Evolutionary conservation across 306 rosid species (phyloP), one percentile per base, ranked within the genome.

Genomic region (cucumber (Cucumis sativus)): DNA sequence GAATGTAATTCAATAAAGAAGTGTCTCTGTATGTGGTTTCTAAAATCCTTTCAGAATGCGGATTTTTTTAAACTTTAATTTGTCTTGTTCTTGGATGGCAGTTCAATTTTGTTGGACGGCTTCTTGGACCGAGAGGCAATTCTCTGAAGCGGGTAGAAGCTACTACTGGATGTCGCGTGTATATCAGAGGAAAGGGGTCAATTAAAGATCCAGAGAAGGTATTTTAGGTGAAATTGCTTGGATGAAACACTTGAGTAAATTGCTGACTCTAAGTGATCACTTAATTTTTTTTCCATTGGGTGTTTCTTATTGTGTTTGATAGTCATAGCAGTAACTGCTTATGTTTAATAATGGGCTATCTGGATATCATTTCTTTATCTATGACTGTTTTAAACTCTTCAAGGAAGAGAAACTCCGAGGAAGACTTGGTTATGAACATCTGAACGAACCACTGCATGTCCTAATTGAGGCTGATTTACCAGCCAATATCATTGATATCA

Each of bases 81-180:
- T 72, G 37, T 78, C 59, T 82, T 82, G 45, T 80, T 75, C 83
- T 74, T 74, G 84, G 82, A 76, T 79, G 63, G 23, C 66, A 93
- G 98, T 93, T 91, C 88, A 93, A 93, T 84, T 93, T 93, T 88
- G 98, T 93, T 43, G 98, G 98, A 79, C 90, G 98, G 80, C 97
- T 93, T 86, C 87, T 93, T 67, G 98, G 98, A 56, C 98, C 98
- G n/a, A 85, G 98, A 81, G 98, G 98, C 68, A 93, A 93, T 83
- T 93, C 97, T 60, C 87, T 93, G 79, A 93, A 93, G 86, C 89
- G 98, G 40, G 97, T 93, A 60, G 98, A 93, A 88, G 98, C 91
- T 63, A 87, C 92, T 12, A 93, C 98, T 56, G 98, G 97, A 52
- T 93, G 98, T 73, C 97, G 98, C 6, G 98, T 93, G 33, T 93